These are phyloP conservation scores for Chaetomidium leptoderma DNA, from an alignment of 495 filamentous ascomycete genomes.

Conservation along the genomic window DNA sequence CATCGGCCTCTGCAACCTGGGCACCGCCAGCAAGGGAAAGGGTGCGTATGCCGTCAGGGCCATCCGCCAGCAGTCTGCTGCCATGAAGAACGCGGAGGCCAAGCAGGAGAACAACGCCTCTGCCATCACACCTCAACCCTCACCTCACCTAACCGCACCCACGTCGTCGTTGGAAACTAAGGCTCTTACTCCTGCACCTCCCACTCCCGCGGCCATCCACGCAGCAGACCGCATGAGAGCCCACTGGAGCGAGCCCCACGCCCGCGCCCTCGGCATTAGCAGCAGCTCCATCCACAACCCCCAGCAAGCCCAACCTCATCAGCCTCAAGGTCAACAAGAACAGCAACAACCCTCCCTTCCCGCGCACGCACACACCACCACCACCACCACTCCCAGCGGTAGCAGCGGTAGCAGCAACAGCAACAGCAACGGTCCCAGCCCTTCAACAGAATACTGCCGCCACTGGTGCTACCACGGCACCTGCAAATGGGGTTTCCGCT, in stretches of 20 bases:
- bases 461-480: constrained; percentile 44
- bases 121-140: background rate
- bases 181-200: background rate
- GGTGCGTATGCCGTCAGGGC: constrained; percentile 34
- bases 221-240: constrained; percentile 15
- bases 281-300: background rate
- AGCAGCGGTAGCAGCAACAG: background rate
- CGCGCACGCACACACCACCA: too few species aligned
- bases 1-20: constrained; percentile 38
- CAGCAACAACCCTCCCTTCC: background rate
- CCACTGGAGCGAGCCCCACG: constrained; percentile 5
- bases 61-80: background rate
- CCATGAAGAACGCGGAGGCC: background rate
- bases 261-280: background rate
- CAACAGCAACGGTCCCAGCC: background rate
- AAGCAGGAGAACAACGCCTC: background rate
- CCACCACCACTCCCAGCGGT: background rate
- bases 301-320: background rate
- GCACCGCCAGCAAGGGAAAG: constrained; percentile 26
- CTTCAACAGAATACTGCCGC: constrained; percentile 32
- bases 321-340: background rate
- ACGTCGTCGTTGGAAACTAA: background rate
- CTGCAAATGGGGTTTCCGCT: constrained; percentile 42
- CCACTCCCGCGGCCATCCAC: constrained; percentile 6
- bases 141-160: background rate